A percentile compares a stretch with the other conserved stretches of the same genome.
These are phyloP conservation scores for Aspergillus hancockii DNA, from an alignment of 495 filamentous ascomycete genomes.

Conservation along the genomic window DNA sequence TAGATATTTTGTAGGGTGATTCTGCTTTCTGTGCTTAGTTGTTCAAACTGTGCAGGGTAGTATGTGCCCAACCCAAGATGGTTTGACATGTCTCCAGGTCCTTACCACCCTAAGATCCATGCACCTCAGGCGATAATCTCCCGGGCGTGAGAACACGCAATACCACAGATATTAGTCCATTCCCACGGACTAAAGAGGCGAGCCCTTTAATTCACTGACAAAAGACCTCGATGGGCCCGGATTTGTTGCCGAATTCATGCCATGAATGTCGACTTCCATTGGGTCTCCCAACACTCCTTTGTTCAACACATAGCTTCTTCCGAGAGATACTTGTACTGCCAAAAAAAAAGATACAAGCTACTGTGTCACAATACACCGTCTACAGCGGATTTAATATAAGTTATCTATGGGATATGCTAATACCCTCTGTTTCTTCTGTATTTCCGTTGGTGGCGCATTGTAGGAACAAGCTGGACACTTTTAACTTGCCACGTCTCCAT, in stretches of 20 bases:
- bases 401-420: not conserved
- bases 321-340: not conserved
- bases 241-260: not conserved
- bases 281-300: no score
- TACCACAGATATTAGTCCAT: not conserved
- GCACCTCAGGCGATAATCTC: not conserved
- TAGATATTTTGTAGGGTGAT: not conserved
- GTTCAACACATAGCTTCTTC: no score
- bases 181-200: not conserved
- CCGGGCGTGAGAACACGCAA: not conserved
- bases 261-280: no score
- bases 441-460: not conserved
- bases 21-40: not conserved
- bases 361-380: not conserved
- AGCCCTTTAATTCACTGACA: not conserved
- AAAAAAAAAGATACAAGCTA: not conserved
- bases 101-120: constrained; percentile 1
- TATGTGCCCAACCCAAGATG: not conserved
- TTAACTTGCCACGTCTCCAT: not conserved
- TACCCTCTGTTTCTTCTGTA: not conserved
- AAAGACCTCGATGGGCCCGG: not conserved
- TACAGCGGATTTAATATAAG: not conserved
- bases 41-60: not conserved
- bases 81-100: not conserved
- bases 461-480: not conserved